phyloP scores from a whole-genome alignment of 2,329 filamentous ascomycete genomes.

The Shiraia bambusicola region DNA sequence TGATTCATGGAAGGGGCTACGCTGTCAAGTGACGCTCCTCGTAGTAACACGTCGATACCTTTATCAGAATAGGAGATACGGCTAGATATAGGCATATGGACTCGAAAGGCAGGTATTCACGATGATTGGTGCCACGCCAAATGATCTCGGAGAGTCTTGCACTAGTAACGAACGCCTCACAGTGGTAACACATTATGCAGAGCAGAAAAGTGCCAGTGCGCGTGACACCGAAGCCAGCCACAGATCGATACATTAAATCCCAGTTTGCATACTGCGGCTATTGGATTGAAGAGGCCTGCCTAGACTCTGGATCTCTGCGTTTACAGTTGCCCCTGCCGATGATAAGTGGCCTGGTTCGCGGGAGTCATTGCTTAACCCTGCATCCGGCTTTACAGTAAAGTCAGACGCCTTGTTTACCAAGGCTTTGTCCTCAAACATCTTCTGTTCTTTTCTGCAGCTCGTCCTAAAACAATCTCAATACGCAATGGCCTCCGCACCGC shows the following conservation, averaged over 20 bases:
- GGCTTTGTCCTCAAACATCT: background rate
- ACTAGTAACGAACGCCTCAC: conserved; percentile 2
- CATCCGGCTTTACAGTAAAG: conserved; percentile 3
- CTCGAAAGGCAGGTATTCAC: no score
- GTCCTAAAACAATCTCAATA: background rate
- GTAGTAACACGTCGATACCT: no score
- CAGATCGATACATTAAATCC: background rate
- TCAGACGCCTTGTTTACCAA: background rate
- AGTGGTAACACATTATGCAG: conserved; percentile 1
- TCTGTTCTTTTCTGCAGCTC: conserved; percentile 1
- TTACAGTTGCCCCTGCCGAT: background rate
- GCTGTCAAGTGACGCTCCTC: no score
- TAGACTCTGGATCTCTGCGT: conserved; percentile 2
- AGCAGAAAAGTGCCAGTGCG: background rate
- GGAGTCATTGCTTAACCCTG: conserved; percentile 2
- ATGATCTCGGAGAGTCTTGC: background rate
- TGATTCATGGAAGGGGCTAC: background rate
- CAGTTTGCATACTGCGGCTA: background rate
- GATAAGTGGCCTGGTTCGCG: background rate
- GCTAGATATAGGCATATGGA: no score
- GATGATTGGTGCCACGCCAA: no score
- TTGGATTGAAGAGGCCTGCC: background rate
- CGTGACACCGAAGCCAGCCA: background rate
- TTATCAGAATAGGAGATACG: no score
- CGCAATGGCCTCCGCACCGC: conserved; percentile 16